Base-by-base conservation (phyloP, 352 stramenopile species). In the Thalassiosira exigua region DNA sequence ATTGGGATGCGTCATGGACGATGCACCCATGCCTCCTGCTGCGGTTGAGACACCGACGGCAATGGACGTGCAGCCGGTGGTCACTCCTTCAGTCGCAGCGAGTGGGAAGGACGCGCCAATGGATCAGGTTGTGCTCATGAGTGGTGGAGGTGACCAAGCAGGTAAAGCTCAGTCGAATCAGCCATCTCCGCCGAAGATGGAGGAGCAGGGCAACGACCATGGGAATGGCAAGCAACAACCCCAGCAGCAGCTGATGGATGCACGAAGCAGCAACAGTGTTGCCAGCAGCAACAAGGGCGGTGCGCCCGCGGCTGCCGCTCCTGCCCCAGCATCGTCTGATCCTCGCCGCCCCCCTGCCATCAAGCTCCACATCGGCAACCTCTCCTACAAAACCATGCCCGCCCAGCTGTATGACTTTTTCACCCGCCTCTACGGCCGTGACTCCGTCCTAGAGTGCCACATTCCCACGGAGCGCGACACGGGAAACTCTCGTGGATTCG, bases 311-410 rank as follows among this genome's bases (percentile, higher is more conserved):
- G 7, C 7, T 44, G 36, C 14, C 7, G 14, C 36, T 14, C 7
- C 7, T 14, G 14, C 36, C 36, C 7, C 7, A 44, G 36, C 36
- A 44, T 14, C 7, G 7, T 44, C 36, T 44, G 36, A 44, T 44
- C 36, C 36, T 14, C 36, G 14, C 36, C 64, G 84, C 57, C 79
- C 73, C 33, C 79, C 88, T 46, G 82, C 84, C n/a, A 89, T 92
- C 24, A 93, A 93, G 75, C 71, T 93, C 30, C 88, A 93, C 36
- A 91, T 93, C 60, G 88, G 88, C 46, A 93, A 93, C 68, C 69
- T 93, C 26, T 84, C 88, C 0, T 93, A 92, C 61, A 76, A 81
- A 54, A 93, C 88, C 32, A 81, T 78, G 12, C 79, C 82, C 39
- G 81, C 81, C 33, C 72, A 91, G 68, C 76, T 93, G 21, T 91